Base-by-base conservation (phyloP, 2,329 filamentous ascomycete genomes). In the Dothistroma pini region DNA sequence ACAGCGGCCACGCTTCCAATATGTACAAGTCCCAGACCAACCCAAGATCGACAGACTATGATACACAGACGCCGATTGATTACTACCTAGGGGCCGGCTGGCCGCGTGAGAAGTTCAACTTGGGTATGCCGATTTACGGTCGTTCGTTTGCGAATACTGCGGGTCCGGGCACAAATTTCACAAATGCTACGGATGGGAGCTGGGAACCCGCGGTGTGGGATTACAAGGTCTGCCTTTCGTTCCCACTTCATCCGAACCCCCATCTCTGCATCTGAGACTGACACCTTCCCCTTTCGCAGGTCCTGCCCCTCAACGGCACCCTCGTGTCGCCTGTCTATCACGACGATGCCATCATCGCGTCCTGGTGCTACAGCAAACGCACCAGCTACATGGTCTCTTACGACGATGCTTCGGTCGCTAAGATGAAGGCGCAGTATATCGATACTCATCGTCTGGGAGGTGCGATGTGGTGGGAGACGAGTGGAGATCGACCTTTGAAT, bases 121-220 rank as follows among this genome's bases (percentile, higher is more conserved):
- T 97, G 19, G 93, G 93, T 1, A 93, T 96, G 89, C 93, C 93
- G 1, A 79, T 97, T 12, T 97, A 97, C 72, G 93, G 93, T 1
- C 89, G 92, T 34, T 85, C 90, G 0, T 97, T 96, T 73, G 81
- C 86, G 66, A 84, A 86, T 64, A 97, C 93, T 0, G 82, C 87
- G 21, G 92, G 92, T 0, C 83, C 85, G 0, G 93, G 93, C 0
- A 75, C 79, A 22, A 77, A 84, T 0, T 96, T 84, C 76, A 82
- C 75, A 38, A 90, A 90, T 5, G 80, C 89, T 10, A 91, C 91
- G 1, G 81, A 86, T 54, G 93, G 92, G 0, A 89, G 83, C 57
- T 96, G 89, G 89, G 93, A 96, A 77, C 79, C 82, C 2, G 91
- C 91, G 0, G 85, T 96, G 0, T 90, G 89, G 68, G 68, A 69